A percentile compares a stretch with the other conserved stretches of the same genome.
phyloP scores from a whole-genome alignment of 148 eudicot species.

The Persicaria maculosa region DNA sequence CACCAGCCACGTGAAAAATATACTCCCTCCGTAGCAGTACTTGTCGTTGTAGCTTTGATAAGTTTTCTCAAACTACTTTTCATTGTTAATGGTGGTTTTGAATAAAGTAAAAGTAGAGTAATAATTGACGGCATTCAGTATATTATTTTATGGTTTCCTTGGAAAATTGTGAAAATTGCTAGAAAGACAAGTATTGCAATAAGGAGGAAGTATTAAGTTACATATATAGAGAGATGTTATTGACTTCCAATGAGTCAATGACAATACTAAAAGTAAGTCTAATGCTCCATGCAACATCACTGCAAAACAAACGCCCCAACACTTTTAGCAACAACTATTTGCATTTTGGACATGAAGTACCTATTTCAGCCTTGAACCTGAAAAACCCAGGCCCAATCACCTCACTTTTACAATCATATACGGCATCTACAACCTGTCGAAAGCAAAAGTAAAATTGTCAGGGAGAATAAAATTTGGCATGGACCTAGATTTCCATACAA shows the following conservation, averaged over 20 bases:
- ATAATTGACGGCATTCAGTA: no score
- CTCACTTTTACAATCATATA: conserved; percentile 98
- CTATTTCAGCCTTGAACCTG: conserved; percentile 96
- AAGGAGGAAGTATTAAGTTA: no score
- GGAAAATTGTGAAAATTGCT: no score
- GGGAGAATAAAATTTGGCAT: neutral
- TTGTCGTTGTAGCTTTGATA: no score
- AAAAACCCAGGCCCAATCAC: conserved; percentile 98
- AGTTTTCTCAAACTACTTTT: no score
- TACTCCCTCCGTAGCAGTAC: neutral
- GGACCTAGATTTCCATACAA: neutral
- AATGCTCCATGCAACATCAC: neutral
- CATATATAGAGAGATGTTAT: neutral
- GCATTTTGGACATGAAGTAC: conserved; percentile 20
- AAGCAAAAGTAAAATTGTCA: neutral
- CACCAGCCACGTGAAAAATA: neutral
- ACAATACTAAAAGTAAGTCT: neutral
- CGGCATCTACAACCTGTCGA: conserved; percentile 79
- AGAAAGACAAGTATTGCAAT: no score
- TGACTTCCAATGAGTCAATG: neutral
- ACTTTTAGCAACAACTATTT: neutral
- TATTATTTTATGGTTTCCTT: no score
- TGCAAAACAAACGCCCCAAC: neutral
- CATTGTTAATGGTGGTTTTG: no score
- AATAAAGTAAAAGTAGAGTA: no score